Percentiles rank a stretch among this genome's conserved stretches.
phyloP scores from a whole-genome alignment of 345 rosid genomes.

The Tarenaya hassleriana region DNA sequence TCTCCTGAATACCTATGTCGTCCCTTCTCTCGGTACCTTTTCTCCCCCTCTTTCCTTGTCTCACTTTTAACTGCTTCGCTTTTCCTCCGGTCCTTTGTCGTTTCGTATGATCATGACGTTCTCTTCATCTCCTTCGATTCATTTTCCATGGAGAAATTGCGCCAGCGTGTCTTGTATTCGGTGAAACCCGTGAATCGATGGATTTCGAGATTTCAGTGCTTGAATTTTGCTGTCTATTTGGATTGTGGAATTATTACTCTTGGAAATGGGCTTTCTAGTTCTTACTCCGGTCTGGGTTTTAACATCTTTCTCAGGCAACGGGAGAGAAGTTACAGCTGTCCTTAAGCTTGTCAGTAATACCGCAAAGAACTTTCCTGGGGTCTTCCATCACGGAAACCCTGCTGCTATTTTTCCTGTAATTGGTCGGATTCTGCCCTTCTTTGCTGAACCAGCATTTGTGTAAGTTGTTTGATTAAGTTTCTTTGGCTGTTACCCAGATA shows the following conservation, averaged over 20 bases:
- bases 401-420: constrained; percentile 63
- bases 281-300: not conserved
- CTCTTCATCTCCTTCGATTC: no score
- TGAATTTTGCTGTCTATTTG: constrained; percentile 1
- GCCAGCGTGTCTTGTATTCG: no score
- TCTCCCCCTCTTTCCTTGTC: not conserved
- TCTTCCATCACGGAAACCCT: constrained; percentile 79
- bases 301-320: constrained; percentile 44
- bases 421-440: constrained; percentile 72
- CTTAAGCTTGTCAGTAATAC: constrained; percentile 72
- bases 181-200: not conserved
- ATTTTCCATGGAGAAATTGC: no score
- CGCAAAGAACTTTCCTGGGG: constrained; percentile 73
- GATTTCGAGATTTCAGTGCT: not conserved
- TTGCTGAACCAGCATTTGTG: constrained; percentile 74
- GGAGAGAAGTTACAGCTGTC: constrained; percentile 75
- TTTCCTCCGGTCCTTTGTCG: not conserved
- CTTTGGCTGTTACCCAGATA: not conserved
- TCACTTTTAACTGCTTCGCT: not conserved
- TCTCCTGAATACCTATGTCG: constrained; percentile 66
- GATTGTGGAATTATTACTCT: not conserved
- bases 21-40: constrained; percentile 61
- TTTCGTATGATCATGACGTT: no score
- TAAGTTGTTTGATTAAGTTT: constrained; percentile 27
- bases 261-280: not conserved